Percentiles rank a stretch among this genome's conserved stretches.
phyloP scores from a whole-genome alignment of 352 stramenopile species.

The Globisporangium radiosum region DNA sequence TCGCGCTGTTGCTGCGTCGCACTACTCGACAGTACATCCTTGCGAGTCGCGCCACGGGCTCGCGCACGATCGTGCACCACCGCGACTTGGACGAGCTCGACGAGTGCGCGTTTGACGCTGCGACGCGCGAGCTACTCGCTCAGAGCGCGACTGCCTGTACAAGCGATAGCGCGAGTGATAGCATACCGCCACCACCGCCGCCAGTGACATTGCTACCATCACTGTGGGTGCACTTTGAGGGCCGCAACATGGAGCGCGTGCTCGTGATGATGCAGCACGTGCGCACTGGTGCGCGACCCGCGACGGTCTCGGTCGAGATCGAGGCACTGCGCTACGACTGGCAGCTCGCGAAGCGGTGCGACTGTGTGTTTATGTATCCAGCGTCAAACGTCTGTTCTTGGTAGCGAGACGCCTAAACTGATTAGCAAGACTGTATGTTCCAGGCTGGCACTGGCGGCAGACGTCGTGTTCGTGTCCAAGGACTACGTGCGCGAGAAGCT shows the following conservation, averaged over 20 bases:
- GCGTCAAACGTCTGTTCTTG: neutral
- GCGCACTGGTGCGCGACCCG: constrained; percentile 11
- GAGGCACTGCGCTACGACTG: constrained; percentile 66
- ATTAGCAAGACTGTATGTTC: neutral
- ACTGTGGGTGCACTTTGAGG: constrained; percentile 68
- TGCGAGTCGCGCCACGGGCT: constrained; percentile 49
- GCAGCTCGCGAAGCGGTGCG: constrained; percentile 44
- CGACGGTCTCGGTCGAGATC: constrained; percentile 53
- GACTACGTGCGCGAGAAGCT: constrained; percentile 66
- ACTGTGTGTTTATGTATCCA: neutral
- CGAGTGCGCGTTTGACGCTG: constrained; percentile 27
- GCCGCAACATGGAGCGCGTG: constrained; percentile 57
- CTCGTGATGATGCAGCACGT: constrained; percentile 50
- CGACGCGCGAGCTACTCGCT: constrained; percentile 18
- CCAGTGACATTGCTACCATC: no score
- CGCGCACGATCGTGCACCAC: constrained; percentile 66
- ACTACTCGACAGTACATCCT: constrained; percentile 47
- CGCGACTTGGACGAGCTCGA: constrained; percentile 51
- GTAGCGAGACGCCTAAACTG: neutral
- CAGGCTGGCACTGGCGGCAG: constrained; percentile 33
- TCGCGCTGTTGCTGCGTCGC: no score
- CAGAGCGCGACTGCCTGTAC: constrained; percentile 1
- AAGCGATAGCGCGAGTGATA: no score
- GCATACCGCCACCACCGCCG: no score
- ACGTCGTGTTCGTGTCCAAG: constrained; percentile 69